Evolutionary conservation across 2,329 filamentous ascomycete genomes (phyloP), one percentile per base, ranked within the genome.

Genomic region (Ophiosphaerella herpotricha): DNA sequence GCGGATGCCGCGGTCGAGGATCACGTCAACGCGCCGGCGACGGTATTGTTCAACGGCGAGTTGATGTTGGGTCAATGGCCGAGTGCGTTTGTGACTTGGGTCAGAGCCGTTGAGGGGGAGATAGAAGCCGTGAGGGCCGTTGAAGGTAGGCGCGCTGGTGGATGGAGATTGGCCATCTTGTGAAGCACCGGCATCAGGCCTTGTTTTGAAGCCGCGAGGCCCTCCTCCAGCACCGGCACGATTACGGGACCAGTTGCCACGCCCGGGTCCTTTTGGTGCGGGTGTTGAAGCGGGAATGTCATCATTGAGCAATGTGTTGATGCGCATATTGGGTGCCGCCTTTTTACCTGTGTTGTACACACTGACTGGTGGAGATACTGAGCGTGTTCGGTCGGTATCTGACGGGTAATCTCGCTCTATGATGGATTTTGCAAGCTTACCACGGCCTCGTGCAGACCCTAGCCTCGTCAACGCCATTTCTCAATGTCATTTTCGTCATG

Each of bases 1-100:
- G 41, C 87, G 84, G 31, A 93, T 77, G 26, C 87, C 86, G n/a
- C 86, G 84, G 59, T 90, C 87, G 13, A 94, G 82, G 43, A 91
- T 89, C 63, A 91, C 87, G 64, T 91, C 87, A n/a, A 93, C 89
- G 5, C 89, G 85, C 64, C 90, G 85, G 53, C 85, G 88, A 14
- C 90, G 81, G 71, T 92, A 91, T 47, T 86, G 83, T 70, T 91
- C 89, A 1, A 94, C 88, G 0, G 89, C 89, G 34, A 91, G 78
- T 72, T 94, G 90, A 71, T 94, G 90, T 32, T 89, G 88, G 0
- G 90, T 94, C 0, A 90, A 83, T 2, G 89, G 89, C 1, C 90
- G 82, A 7, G 87, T 85, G 66, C 91, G 75, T 54, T 79, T 78
- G 57, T 75, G 73, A 13, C 62, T 57, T 42, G 69, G 61, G 50